Evolutionary conservation across 805 yeast genomes (phyloP), one percentile per base, ranked within the genome.

Genomic region (Saccharomycopsis fermentans): DNA sequence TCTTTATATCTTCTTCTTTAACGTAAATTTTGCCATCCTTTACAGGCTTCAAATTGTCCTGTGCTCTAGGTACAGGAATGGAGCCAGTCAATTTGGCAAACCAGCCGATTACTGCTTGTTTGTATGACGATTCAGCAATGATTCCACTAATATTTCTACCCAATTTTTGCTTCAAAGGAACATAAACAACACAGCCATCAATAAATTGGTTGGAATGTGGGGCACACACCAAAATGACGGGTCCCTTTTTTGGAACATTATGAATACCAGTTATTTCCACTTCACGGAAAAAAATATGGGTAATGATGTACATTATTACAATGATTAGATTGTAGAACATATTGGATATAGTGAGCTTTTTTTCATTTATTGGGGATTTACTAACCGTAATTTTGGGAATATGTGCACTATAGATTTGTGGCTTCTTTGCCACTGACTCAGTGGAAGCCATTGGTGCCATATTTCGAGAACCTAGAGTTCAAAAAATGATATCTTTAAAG

Each of bases 171-270:
- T 58, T 58, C n/a, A 61, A 24, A 24, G 63, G 63, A 12, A 57
- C 54, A 52, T 50, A 58, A 2, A 61, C 57, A 14, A 61, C 57
- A 16, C 60, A 56, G 4, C 74, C 74, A 64, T 81, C 86, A 37
- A 87, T 82, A 62, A 87, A 87, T 66, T 89, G 96, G 68, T 89
- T 89, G n/a, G 96, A 96, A 73, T 92, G 99, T 1, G 98, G 98
- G 1, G 97, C 99, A 11, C 94, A 95, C 37, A 94, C 98, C 62
- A 94, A 85, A 57, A 92, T 86, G 8, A 90, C 84, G 0, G 98
- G 92, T 0, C 97, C 97, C 9, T 78, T 70, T 34, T 78, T 75
- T 0, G 86, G 86, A n/a, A 61, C 56, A 54, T 83, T 75, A 66
- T 79, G 83, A 0, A 86, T 85, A 12, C 92, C 92, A 56, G 90